phyloP scores from a whole-genome alignment of 177 flowering plant species.

The Vitis hybrid region DNA sequence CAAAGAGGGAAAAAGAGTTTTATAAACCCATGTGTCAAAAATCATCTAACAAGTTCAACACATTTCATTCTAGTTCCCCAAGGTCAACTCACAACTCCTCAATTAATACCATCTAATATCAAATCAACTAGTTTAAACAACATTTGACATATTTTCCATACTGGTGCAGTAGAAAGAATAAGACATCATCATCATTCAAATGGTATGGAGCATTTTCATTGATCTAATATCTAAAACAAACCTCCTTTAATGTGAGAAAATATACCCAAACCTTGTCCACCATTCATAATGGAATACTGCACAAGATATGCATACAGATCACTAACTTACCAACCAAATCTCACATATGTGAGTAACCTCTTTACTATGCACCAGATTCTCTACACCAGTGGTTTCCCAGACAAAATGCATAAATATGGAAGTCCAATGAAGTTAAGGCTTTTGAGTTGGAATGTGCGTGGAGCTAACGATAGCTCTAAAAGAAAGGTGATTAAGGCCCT shows the following conservation, averaged over 20 bases:
- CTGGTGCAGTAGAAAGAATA: background rate
- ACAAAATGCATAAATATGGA: too few species aligned
- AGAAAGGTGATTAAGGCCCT: too few species aligned
- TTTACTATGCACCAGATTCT: too few species aligned
- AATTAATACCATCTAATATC: background rate
- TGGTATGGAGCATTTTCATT: background rate
- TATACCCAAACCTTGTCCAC: background rate
- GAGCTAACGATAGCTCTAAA: too few species aligned
- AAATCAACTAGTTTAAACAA: background rate
- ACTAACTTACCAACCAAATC: too few species aligned
- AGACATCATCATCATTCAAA: background rate
- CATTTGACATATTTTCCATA: too few species aligned
- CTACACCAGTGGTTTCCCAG: too few species aligned
- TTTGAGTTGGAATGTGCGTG: too few species aligned
- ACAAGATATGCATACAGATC: background rate
- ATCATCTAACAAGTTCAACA: background rate
- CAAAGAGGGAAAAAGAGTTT: too few species aligned
- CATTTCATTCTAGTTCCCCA: background rate
- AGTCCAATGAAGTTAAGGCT: too few species aligned
- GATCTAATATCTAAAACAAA: background rate
- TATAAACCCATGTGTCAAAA: background rate
- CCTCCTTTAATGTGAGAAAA: background rate
- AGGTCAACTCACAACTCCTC: background rate
- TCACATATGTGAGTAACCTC: too few species aligned
- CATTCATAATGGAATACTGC: background rate